Evolutionary conservation across 805 yeast genomes (phyloP).

Genomic region (Candida ficus): DNA sequence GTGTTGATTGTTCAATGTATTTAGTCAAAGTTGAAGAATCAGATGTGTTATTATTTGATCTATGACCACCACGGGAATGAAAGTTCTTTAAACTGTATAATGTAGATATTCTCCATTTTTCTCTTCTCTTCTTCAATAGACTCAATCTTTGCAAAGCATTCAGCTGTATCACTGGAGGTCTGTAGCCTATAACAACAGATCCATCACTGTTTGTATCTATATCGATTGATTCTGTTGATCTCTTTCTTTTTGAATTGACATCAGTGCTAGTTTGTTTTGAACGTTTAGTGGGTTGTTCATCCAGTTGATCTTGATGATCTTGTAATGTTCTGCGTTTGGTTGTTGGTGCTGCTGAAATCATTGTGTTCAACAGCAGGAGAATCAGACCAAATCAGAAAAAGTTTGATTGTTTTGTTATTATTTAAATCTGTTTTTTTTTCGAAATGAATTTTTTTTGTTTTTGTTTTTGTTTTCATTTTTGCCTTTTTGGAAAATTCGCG

Average conservation of each 20-base stretch:
- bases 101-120: constrained; percentile 24
- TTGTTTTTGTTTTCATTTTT: neutral
- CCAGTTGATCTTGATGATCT: neutral
- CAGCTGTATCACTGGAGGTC: constrained; percentile 28
- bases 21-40: neutral
- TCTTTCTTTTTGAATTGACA: neutral
- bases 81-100: constrained; percentile 18
- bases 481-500: neutral
- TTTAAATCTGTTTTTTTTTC: neutral
- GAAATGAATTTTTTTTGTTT: constrained; percentile 1
- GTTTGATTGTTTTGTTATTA: neutral
- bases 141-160: constrained; percentile 24
- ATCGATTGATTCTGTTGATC: neutral
- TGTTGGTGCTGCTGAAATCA: neutral
- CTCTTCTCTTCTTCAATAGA: constrained; percentile 20
- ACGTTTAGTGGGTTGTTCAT: neutral
- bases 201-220: neutral
- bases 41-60: neutral
- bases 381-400: neutral
- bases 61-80: constrained; percentile 6
- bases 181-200: constrained; percentile 12
- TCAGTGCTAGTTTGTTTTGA: constrained; percentile 1
- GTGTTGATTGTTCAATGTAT: constrained; percentile 20
- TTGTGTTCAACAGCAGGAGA: neutral
- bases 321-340: neutral